Evolutionary conservation across 495 filamentous ascomycete genomes (phyloP).

Genomic region (Talaromyces wortmannii): DNA sequence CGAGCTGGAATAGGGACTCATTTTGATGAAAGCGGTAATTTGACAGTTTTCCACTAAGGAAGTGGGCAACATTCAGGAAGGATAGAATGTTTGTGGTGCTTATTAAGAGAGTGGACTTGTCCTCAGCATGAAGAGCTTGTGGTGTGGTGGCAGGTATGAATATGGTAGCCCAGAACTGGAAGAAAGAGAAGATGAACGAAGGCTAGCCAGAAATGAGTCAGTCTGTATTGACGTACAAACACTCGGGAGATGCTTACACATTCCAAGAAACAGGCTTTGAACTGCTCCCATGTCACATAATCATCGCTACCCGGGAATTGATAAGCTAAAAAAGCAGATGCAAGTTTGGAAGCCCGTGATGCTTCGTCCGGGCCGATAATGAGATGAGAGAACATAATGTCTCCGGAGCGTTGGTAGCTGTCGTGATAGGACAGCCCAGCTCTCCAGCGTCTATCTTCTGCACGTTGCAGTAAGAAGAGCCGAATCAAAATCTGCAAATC

Average conservation of each 20-base stretch:
- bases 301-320: background rate
- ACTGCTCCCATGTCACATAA: background rate
- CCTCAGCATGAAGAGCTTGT: background rate
- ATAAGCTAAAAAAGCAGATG: background rate
- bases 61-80: background rate
- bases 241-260: background rate
- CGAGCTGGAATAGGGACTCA: background rate
- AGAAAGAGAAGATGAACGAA: background rate
- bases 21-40: background rate
- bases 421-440: background rate
- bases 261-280: background rate
- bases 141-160: background rate
- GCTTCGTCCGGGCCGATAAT: background rate
- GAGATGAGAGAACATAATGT: background rate
- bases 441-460: background rate
- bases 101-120: background rate
- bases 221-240: background rate
- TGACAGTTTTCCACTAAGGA: background rate
- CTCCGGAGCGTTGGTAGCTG: background rate
- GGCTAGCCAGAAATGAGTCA: background rate
- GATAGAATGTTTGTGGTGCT: background rate
- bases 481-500: background rate
- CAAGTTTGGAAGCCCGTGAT: background rate
- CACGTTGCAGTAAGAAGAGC: background rate
- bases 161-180: background rate